phyloP scores from a whole-genome alignment of 2,329 filamentous ascomycete species.

The Penicillium sp. region DNA sequence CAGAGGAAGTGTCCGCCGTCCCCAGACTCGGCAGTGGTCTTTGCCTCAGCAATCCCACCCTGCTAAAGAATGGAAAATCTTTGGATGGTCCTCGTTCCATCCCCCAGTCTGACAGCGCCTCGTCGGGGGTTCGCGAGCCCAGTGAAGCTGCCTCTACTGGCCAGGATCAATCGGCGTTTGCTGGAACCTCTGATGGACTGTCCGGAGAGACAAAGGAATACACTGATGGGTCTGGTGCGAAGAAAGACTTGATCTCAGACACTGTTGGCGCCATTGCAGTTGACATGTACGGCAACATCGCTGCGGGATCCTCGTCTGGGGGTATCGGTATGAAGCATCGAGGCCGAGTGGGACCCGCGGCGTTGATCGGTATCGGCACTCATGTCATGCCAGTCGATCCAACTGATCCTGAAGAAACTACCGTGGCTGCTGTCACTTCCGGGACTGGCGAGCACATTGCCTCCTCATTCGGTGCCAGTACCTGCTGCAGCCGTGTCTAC shows the following conservation, averaged over 20 bases:
- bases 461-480: slow-evolving; percentile 87
- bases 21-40: background rate
- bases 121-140: background rate
- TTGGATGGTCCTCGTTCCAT: slow-evolving; percentile 5
- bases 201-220: background rate
- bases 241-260: slow-evolving; percentile 75
- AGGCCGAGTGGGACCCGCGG: slow-evolving; percentile 89
- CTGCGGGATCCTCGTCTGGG: slow-evolving; percentile 92
- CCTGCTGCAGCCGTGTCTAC: slow-evolving; percentile 85
- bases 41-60: background rate
- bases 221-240: background rate
- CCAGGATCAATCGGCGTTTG: background rate
- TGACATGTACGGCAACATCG: slow-evolving; percentile 83
- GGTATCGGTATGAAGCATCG: slow-evolving; percentile 98
- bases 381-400: slow-evolving; percentile 80
- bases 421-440: slow-evolving; percentile 85
- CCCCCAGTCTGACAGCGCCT: background rate
- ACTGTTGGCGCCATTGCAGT: slow-evolving; percentile 96
- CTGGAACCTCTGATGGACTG: background rate
- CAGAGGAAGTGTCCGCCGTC: background rate
- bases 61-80: background rate
- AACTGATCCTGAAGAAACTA: slow-evolving; percentile 70
- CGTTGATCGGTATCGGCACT: slow-evolving; percentile 88
- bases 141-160: background rate
- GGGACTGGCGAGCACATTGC: slow-evolving; percentile 98